A percentile compares a stretch with the other conserved stretches of the same genome.
phyloP scores from a whole-genome alignment of 2,329 filamentous ascomycete genomes.

The Rosellinia necatrix region DNA sequence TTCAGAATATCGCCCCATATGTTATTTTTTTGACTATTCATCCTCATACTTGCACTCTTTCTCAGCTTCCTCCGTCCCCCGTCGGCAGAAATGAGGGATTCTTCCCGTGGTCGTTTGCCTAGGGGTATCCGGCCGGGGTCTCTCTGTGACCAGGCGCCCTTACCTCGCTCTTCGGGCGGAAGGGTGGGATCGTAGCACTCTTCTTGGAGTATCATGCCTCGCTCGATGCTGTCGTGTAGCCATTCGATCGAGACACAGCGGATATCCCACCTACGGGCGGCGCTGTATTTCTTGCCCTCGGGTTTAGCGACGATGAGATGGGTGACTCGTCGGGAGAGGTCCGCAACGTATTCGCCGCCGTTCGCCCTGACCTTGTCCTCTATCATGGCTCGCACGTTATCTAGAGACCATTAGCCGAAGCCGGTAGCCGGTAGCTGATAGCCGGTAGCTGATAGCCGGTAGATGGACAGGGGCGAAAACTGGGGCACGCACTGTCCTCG shows the following conservation, averaged over 20 bases:
- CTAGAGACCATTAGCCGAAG: slow-evolving; percentile 46
- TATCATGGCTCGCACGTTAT: slow-evolving; percentile 70
- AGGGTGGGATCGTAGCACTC: slow-evolving; percentile 78
- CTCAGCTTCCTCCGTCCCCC: slow-evolving; percentile 79
- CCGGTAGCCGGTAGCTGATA: too few species aligned
- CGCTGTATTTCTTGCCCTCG: slow-evolving; percentile 86
- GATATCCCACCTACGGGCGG: slow-evolving; percentile 82
- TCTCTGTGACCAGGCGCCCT: slow-evolving; percentile 72
- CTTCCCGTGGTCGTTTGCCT: slow-evolving; percentile 64
- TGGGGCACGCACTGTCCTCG: slow-evolving; percentile 49
- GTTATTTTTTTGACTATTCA: slow-evolving; percentile 77
- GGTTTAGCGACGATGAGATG: slow-evolving; percentile 83
- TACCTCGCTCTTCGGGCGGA: slow-evolving; percentile 71
- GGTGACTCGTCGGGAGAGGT: slow-evolving; percentile 83
- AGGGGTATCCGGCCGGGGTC: slow-evolving; percentile 51
- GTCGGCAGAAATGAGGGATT: slow-evolving; percentile 49
- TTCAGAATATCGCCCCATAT: slow-evolving; percentile 87
- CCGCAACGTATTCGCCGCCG: slow-evolving; percentile 84
- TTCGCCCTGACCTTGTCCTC: slow-evolving; percentile 69
- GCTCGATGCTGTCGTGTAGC: slow-evolving; percentile 79
- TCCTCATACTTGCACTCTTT: slow-evolving; percentile 82
- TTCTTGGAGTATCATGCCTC: slow-evolving; percentile 92
- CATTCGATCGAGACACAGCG: slow-evolving; percentile 81
- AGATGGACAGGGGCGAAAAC: not conserved
- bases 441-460: too few species aligned